Evolutionary conservation across 495 filamentous ascomycete genomes (phyloP), one percentile per base, ranked within the genome.

Genomic region (Bombardia bombarda): DNA sequence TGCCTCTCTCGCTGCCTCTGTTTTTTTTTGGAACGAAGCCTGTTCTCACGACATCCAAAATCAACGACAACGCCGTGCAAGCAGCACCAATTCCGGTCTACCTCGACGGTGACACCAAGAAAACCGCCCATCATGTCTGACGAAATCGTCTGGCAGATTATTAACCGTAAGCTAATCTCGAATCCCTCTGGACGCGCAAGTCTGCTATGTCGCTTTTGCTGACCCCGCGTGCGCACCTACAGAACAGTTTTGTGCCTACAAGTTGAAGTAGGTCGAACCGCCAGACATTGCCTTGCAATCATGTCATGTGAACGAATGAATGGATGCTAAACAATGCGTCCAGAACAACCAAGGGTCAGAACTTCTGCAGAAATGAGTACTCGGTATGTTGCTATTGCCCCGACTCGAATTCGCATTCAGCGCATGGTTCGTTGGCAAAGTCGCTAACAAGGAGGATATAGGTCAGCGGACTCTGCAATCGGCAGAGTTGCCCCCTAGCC

Each of bases 241-340:
- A 61, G 57, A 96, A 66, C 87, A 95, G 64, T 95, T 96, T 61
- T 98, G 92, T 67, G 81, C 86, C 36, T 97, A 89, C 70, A 97
- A 96, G 55, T 73, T 97, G 47, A 97, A 97, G 85, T 92, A 68
- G 60, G 47, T 25, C 24, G 14, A 26, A 14, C 8, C 38, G 21
- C 13, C 14, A 5, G 75, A n/a, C n/a, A n/a, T n/a, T n/a, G n/a
- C 66, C 10, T 37, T 41, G 35, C 32, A 24, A 19, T 22, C 4
- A 22, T 22, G 40, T 41, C 38, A 33, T n/a, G n/a, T n/a, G n/a
- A n/a, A n/a, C n/a, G n/a, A n/a, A n/a, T n/a, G n/a, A n/a, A n/a
- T n/a, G n/a, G 36, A 49, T 35, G 49, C 52, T 35, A 55, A 44
- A n/a, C n/a, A n/a, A n/a, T n/a, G n/a, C n/a, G 10, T 2, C 1